Conservation (phyloP, 768 basidiomycete genomes). For the Lactarius vividus region DNA sequence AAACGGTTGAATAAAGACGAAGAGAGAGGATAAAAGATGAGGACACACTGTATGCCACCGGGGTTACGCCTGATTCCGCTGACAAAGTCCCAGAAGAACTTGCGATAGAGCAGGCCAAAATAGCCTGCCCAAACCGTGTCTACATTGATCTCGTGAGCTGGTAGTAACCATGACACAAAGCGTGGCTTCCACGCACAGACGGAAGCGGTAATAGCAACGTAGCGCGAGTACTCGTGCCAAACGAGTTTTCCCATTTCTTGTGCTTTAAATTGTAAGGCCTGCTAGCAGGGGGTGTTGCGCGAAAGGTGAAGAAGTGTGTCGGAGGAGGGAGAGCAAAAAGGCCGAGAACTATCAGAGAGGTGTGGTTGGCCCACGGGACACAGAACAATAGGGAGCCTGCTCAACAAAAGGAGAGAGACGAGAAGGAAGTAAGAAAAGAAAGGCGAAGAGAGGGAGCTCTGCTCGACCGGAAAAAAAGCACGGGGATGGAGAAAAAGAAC, state of each 20-base stretch:
- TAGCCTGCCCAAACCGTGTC: conserved; percentile 80
- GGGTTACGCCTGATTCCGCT: conserved; percentile 74
- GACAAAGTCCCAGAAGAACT: conserved; percentile 97
- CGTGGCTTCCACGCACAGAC: conserved; percentile 54
- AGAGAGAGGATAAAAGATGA: conserved; percentile 1
- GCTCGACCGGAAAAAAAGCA: conserved; percentile 22
- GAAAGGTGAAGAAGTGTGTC: conserved; percentile 2
- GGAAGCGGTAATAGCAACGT: conserved; percentile 64
- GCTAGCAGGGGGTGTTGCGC: background rate
- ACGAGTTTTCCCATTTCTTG: conserved; percentile 71
- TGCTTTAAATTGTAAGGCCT: background rate
- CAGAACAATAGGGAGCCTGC: conserved; percentile 18
- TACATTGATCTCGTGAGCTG: conserved; percentile 32
- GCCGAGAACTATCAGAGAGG: conserved; percentile 10
- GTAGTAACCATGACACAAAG: conserved; percentile 7
- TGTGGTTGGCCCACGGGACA: background rate
- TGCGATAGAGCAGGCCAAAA: conserved; percentile 81
- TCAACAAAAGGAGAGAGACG: conserved; percentile 22
- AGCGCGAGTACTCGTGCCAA: conserved; percentile 77
- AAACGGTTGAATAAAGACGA: conserved; percentile 32
- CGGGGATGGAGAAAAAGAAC: background rate
- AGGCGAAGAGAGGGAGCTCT: conserved; percentile 16
- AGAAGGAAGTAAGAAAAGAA: conserved; percentile 10
- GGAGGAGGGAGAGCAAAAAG: conserved; percentile 1
- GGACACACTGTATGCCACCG: conserved; percentile 75